Conservation (phyloP, 768 basidiomycete species). For the Tubosaeta sp. region DNA sequence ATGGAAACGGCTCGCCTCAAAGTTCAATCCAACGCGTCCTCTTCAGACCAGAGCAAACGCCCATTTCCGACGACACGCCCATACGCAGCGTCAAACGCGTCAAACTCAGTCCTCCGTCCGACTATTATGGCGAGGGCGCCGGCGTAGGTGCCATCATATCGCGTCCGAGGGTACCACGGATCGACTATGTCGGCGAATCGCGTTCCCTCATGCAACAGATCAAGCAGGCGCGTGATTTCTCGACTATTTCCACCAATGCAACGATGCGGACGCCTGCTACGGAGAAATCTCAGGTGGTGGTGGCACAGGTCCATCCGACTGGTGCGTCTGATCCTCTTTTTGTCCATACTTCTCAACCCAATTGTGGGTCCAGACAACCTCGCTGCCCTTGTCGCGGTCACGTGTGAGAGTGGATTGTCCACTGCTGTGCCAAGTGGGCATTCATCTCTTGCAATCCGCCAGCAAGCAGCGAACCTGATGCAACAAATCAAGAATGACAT, state of each 20-base stretch:
- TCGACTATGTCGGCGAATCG: conserved; percentile 77
- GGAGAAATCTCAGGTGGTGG: conserved; percentile 9
- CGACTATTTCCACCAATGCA: conserved; percentile 63
- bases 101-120: conserved; percentile 66
- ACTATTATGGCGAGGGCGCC: conserved; percentile 50
- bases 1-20: conserved; percentile 39
- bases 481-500: conserved; percentile 80
- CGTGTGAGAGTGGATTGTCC: conserved; percentile 21
- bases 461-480: conserved; percentile 78
- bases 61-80: conserved; percentile 42
- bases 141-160: conserved; percentile 46
- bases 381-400: conserved; percentile 12
- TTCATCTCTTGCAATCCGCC: conserved; percentile 66
- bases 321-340: conserved; percentile 12
- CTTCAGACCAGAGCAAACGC: conserved; percentile 46
- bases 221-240: conserved; percentile 71
- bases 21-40: conserved; percentile 40
- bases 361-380: conserved; percentile 11
- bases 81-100: conserved; percentile 76
- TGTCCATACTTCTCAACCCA: not conserved
- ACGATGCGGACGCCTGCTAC: conserved; percentile 33
- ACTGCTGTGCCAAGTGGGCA: conserved; percentile 37
- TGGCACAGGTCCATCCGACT: conserved; percentile 1
- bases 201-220: conserved; percentile 76
- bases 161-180: conserved; percentile 44